These are phyloP conservation scores for Diutina neorugosa DNA, from an alignment of 1,139 yeast species.

Conservation along the genomic window DNA sequence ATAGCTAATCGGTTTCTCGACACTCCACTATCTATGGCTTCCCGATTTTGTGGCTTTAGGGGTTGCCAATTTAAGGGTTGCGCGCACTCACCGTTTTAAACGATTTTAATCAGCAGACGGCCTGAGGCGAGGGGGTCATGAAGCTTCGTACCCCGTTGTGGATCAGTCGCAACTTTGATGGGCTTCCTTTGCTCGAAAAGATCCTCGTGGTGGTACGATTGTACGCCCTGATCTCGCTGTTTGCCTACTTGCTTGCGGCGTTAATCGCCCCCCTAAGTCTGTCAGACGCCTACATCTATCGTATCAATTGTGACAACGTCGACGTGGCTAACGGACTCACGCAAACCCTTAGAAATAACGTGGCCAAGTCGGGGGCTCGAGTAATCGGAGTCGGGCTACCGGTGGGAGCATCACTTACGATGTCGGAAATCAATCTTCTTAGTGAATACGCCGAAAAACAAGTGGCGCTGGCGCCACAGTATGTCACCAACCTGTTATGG, in stretches of 20 bases:
- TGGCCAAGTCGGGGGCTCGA: neutral
- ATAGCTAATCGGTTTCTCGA: too few relatives aligned
- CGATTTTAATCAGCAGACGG: neutral
- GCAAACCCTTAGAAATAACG: neutral
- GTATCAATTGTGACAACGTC: conserved; percentile 4
- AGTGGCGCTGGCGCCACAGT: conserved; percentile 4
- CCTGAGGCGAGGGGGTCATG: neutral
- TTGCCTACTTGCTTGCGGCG: neutral
- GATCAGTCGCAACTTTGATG: neutral
- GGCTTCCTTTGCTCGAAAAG: neutral
- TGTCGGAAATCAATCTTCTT: neutral
- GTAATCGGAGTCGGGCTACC: neutral
- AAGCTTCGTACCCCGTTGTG: neutral
- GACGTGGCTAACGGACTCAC: neutral
- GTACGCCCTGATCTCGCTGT: neutral
- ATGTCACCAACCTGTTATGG: neutral
- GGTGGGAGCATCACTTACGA: conserved; percentile 3
- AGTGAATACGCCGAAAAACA: neutral
- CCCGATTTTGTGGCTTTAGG: neutral
- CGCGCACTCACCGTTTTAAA: neutral
- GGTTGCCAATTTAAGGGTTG: neutral
- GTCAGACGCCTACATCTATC: neutral
- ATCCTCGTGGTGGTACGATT: neutral
- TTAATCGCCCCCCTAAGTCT: neutral
- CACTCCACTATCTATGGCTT: neutral